A percentile compares a stretch with the other conserved stretches of the same genome.
Conservation (phyloP, 257 asterid species). For the Craterostigma plantagineum region DNA sequence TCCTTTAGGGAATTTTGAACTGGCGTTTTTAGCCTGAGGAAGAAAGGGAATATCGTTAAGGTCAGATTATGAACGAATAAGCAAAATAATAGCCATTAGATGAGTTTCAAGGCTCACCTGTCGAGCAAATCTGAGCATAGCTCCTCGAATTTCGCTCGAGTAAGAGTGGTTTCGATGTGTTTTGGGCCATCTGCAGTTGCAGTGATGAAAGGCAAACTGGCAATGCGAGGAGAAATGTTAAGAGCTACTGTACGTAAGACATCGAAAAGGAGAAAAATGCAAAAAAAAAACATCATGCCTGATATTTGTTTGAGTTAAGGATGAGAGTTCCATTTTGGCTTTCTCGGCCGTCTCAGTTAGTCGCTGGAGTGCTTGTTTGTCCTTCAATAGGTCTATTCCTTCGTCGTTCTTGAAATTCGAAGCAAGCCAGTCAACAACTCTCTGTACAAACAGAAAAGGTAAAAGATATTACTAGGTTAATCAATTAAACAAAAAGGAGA, state of each 20-base stretch:
- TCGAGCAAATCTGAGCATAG: slow-evolving; percentile 87
- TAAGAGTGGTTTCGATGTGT: slow-evolving; percentile 80
- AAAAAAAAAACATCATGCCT: slow-evolving; percentile 27
- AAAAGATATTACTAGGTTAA: not conserved
- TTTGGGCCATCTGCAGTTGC: slow-evolving; percentile 99
- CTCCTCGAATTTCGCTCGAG: slow-evolving; percentile 93
- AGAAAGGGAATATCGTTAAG: not conserved
- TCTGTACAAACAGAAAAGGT: slow-evolving; percentile 27
- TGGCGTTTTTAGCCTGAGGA: slow-evolving; percentile 66
- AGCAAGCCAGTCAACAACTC: slow-evolving; percentile 95
- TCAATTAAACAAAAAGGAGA: not conserved
- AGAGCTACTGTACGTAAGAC: not conserved
- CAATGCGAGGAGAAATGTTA: slow-evolving; percentile 8
- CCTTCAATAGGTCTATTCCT: slow-evolving; percentile 84
- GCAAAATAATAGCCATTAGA: not conserved
- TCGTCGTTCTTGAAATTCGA: slow-evolving; percentile 62
- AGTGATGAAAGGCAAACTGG: slow-evolving; percentile 92
- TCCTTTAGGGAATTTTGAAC: slow-evolving; percentile 85
- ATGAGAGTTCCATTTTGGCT: slow-evolving; percentile 94
- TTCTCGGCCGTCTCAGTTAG: slow-evolving; percentile 96
- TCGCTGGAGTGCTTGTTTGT: slow-evolving; percentile 98
- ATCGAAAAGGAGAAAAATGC: slow-evolving; percentile 1
- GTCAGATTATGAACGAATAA: not conserved
- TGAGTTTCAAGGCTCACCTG: slow-evolving; percentile 29
- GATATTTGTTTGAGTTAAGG: slow-evolving; percentile 76